Conservation (phyloP, 805 yeast genomes). For the Metschnikowia kofuensis region DNA sequence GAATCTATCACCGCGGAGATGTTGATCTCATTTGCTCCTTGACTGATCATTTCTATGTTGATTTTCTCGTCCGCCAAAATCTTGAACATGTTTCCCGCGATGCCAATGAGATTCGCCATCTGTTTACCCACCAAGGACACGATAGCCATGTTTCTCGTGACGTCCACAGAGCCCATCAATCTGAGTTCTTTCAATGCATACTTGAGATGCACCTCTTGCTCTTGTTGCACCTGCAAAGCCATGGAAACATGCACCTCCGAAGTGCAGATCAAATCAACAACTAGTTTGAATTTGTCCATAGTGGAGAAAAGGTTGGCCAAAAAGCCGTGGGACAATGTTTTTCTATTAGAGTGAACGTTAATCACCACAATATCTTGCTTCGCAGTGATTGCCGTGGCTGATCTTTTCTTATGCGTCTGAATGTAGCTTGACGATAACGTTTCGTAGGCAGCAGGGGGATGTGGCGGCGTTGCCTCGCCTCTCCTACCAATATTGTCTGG, state of each 20-base stretch:
- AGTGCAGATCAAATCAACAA: slow-evolving; percentile 93
- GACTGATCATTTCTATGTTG: slow-evolving; percentile 96
- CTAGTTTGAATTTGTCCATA: slow-evolving; percentile 77
- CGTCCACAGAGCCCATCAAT: slow-evolving; percentile 83
- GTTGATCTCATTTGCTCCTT: slow-evolving; percentile 97
- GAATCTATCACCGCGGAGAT: slow-evolving; percentile 92
- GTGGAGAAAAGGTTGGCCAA: slow-evolving; percentile 86
- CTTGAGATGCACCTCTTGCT: slow-evolving; percentile 61
- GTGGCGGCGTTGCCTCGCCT: slow-evolving; percentile 92
- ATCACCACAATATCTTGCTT: slow-evolving; percentile 89
- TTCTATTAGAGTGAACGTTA: slow-evolving; percentile 90
- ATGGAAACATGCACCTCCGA: slow-evolving; percentile 97
- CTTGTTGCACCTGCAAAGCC: slow-evolving; percentile 81
- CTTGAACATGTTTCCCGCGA: slow-evolving; percentile 95
- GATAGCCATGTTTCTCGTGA: slow-evolving; percentile 83
- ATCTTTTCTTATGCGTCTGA: slow-evolving; percentile 48
- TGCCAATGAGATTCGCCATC: slow-evolving; percentile 95
- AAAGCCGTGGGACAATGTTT: slow-evolving; percentile 91
- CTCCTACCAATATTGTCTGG: slow-evolving; percentile 84
- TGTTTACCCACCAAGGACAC: slow-evolving; percentile 94
- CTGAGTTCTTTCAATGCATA: slow-evolving; percentile 76
- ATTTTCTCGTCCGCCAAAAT: slow-evolving; percentile 87
- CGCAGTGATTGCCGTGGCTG: slow-evolving; percentile 95
- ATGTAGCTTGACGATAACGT: slow-evolving; percentile 37
- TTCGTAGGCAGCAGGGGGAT: slow-evolving; percentile 80